These are phyloP conservation scores for Hypoxylon rubiginosum DNA, from an alignment of 2,329 filamentous ascomycete species.

Conservation along the genomic window DNA sequence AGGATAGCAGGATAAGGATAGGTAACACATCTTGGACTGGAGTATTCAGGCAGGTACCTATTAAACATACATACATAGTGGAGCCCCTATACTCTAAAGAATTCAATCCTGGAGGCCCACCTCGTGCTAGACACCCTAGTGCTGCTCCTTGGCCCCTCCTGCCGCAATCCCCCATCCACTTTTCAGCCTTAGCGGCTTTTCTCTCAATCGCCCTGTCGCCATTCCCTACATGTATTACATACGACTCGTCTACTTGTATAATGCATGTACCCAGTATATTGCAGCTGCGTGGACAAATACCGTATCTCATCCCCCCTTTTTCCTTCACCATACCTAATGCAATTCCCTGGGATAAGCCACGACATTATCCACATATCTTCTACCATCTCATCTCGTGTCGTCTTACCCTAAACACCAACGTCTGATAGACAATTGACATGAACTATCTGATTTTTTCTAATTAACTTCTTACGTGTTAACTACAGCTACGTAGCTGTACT, in stretches of 20 bases:
- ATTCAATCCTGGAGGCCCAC: slow-evolving; percentile 17
- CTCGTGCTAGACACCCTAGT: slow-evolving; percentile 6
- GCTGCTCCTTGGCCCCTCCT: slow-evolving; percentile 12
- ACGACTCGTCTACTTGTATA: background rate
- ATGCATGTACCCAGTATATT: slow-evolving; percentile 1
- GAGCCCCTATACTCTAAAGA: slow-evolving; percentile 2
- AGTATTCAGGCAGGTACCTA: slow-evolving; percentile 8
- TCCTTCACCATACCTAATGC: slow-evolving; percentile 10
- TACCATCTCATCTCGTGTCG: slow-evolving; percentile 9
- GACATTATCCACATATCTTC: background rate
- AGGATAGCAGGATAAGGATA: too few relatives aligned
- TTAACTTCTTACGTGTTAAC: background rate
- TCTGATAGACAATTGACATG: background rate
- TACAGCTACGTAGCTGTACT: slow-evolving; percentile 1
- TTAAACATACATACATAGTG: background rate
- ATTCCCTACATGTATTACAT: slow-evolving; percentile 8
- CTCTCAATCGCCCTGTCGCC: slow-evolving; percentile 22
- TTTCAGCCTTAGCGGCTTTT: slow-evolving; percentile 45
- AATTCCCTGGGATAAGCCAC: background rate
- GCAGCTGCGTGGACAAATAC: slow-evolving; percentile 14
- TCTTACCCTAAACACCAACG: background rate
- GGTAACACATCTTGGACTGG: too few relatives aligned
- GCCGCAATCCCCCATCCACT: slow-evolving; percentile 36
- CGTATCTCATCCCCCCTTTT: background rate
- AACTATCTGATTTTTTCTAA: background rate